phyloP scores from a whole-genome alignment of 2,329 filamentous ascomycete genomes.

The Aquanectria penicillioides region DNA sequence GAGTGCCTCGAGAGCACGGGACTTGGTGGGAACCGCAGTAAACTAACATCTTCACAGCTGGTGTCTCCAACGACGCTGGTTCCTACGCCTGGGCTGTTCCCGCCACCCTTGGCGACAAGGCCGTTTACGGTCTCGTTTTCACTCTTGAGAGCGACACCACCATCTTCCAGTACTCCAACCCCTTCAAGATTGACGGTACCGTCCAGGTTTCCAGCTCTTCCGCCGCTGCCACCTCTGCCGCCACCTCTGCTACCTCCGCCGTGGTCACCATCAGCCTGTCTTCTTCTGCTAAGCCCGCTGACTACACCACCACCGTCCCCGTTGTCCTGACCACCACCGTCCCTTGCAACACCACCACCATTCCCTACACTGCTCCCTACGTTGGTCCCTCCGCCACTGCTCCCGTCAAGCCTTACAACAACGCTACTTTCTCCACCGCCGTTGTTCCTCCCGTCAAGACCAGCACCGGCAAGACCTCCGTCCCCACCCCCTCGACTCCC shows the following conservation, averaged over 20 bases:
- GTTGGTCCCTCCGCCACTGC: constrained; percentile 23
- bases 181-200: constrained; percentile 62
- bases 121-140: constrained; percentile 68
- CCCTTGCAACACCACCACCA: constrained; percentile 36
- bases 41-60: constrained; percentile 54
- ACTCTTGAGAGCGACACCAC: constrained; percentile 55
- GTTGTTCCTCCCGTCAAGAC: constrained; percentile 39
- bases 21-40: neutral
- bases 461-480: constrained; percentile 31
- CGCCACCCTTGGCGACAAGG: constrained; percentile 53
- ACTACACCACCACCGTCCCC: constrained; percentile 39
- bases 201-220: constrained; percentile 38
- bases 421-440: constrained; percentile 30
- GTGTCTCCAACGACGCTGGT: constrained; percentile 56
- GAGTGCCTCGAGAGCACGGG: neutral
- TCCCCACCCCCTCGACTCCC: constrained; percentile 19
- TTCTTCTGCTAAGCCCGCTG: constrained; percentile 16
- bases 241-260: constrained; percentile 42
- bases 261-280: constrained; percentile 45
- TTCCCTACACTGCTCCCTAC: constrained; percentile 13
- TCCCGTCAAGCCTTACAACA: constrained; percentile 16
- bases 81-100: constrained; percentile 62
- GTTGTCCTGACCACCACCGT: constrained; percentile 32
- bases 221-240: constrained; percentile 36
- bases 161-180: constrained; percentile 71